Evolutionary conservation across 768 basidiomycete species (phyloP).

Genomic region (Podaxis mareebaensis): DNA sequence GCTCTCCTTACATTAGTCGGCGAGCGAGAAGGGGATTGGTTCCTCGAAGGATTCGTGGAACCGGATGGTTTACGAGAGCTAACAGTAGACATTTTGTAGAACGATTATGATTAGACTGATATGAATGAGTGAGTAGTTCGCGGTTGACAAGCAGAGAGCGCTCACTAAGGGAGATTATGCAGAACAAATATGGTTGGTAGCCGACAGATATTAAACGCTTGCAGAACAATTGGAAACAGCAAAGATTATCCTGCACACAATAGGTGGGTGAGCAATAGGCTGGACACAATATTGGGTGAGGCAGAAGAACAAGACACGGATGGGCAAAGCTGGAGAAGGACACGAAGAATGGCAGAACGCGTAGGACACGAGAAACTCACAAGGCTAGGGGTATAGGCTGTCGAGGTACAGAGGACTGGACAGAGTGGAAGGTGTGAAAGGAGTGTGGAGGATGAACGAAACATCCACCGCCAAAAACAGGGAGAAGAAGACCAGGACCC

Average conservation of each 20-base stretch:
- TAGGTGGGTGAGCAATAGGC: not conserved
- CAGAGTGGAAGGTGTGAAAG: constrained; percentile 30
- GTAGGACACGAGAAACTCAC: constrained; percentile 5
- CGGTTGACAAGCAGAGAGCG: constrained; percentile 18
- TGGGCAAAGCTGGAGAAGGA: not conserved
- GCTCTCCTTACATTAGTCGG: constrained; percentile 49
- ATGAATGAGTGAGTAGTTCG: constrained; percentile 24
- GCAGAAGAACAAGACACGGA: not conserved
- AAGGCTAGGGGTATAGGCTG: constrained; percentile 16
- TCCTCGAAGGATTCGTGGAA: constrained; percentile 64
- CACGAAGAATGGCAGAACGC: not conserved
- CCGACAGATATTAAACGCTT: not conserved
- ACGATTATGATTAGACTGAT: constrained; percentile 22
- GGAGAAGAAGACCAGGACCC: constrained; percentile 19
- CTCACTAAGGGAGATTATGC: constrained; percentile 9
- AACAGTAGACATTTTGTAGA: constrained; percentile 37
- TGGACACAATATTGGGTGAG: not conserved
- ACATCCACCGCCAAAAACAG: constrained; percentile 8
- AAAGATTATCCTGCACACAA: constrained; percentile 6
- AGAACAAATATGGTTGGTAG: constrained; percentile 10
- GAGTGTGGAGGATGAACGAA: constrained; percentile 20
- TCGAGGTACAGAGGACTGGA: constrained; percentile 25
- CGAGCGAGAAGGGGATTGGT: constrained; percentile 62
- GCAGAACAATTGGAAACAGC: constrained; percentile 1
- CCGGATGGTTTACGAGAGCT: constrained; percentile 68